These are phyloP conservation scores for Ceratocystis diversiconidia DNA, from an alignment of 2,329 filamentous ascomycete species.

Conservation along the genomic window DNA sequence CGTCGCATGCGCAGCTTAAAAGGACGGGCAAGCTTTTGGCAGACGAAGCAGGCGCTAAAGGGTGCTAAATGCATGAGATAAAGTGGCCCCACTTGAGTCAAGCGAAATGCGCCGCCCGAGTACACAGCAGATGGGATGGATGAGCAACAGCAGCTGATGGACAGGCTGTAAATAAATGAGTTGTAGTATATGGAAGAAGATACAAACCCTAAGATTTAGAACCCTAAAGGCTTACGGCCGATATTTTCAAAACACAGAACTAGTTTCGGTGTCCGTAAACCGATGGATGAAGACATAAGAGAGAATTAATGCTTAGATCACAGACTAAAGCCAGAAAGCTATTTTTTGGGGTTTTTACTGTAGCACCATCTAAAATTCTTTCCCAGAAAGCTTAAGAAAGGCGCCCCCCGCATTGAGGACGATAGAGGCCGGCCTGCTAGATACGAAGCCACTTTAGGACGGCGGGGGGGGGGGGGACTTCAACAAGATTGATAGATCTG, in stretches of 20 bases:
- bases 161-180: neutral
- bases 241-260: too few species aligned
- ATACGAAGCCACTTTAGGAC: neutral
- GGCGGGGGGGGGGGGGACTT: neutral
- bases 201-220: neutral
- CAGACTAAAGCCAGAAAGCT: neutral
- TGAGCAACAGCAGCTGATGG: neutral
- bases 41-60: neutral
- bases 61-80: neutral
- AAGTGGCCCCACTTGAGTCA: neutral
- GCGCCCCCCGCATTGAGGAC: too few species aligned
- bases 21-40: neutral
- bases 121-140: neutral
- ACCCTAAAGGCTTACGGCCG: too few species aligned
- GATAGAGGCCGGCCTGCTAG: neutral
- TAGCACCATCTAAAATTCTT: neutral
- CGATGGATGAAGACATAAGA: neutral
- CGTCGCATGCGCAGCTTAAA: neutral
- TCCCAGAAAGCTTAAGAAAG: neutral
- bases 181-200: neutral
- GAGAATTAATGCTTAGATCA: neutral
- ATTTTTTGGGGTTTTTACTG: neutral
- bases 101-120: neutral
- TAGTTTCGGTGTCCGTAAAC: too few species aligned
- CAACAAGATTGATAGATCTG: neutral